Base-by-base conservation (phyloP, 805 yeast genomes). In the Cephaloascus albidus region DNA sequence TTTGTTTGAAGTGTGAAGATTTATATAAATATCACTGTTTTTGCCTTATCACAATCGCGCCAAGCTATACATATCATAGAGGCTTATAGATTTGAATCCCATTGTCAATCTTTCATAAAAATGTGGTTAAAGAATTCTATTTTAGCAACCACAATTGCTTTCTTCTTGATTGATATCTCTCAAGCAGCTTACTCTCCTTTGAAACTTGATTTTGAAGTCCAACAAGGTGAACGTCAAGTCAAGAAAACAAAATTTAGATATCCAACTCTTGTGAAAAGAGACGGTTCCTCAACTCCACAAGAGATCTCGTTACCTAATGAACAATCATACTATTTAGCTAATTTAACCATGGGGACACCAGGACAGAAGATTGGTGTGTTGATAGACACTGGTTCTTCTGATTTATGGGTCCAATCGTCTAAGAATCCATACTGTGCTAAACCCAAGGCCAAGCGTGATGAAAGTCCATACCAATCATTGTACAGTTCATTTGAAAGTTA, bases 311-410 rank as follows among this genome's bases (percentile, higher is more conserved):
- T 23, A 12, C 28, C 28, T 12, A 23, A 23, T 23, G 28, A 23
- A 12, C 10, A 23, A 12, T 23, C 28, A 6, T 23, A 23, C 28
- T 45, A 44, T 23, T 28, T 45, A 12, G 52, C 65, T 12, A 50
- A 53, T 26, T 58, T 58, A 3, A 44, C 52, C 16, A 45, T 55
- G 20, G 60, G 60, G 31, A 49, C 58, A 18, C 47, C 54, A 36
- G 26, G 32, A 4, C 56, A 54, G 39, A 39, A 40, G 10, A 39
- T 52, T 18, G 18, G 40, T 8, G 54, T 55, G 16, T 47, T 40
- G n/a, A 37, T 56, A 17, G 60, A 55, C 35, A 57, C 60, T 33
- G 60, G 60, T 1, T 54, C 60, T 17, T 52, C 59, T n/a, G 60
- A 57, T 36, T 45, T 54, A 37, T 55, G 60, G 60, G 58, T 53